Conservation (phyloP, 2,329 filamentous ascomycete species). For the Monosporascus ibericus region DNA sequence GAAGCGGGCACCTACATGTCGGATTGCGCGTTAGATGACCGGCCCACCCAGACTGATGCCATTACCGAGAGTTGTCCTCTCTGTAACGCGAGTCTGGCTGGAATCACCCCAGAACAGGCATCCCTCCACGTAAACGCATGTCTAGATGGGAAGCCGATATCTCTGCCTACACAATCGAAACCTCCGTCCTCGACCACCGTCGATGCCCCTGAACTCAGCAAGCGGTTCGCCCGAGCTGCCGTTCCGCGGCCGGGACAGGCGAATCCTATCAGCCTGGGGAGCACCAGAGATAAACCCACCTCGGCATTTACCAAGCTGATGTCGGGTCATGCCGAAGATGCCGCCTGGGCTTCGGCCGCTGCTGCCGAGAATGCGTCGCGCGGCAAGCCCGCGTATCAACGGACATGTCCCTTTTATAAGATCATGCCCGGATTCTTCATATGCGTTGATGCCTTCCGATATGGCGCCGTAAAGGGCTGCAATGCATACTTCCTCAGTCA, state of each 20-base stretch:
- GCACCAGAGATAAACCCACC: slow-evolving; percentile 29
- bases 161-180: slow-evolving; percentile 35
- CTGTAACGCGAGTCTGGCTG: slow-evolving; percentile 60
- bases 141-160: slow-evolving; percentile 72
- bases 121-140: slow-evolving; percentile 88
- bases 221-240: slow-evolving; percentile 60
- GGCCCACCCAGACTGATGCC: slow-evolving; percentile 18
- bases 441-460: slow-evolving; percentile 92
- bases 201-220: slow-evolving; percentile 37
- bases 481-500: slow-evolving; percentile 95
- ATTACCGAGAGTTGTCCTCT: slow-evolving; percentile 62
- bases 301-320: slow-evolving; percentile 92
- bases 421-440: slow-evolving; percentile 91
- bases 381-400: slow-evolving; percentile 79
- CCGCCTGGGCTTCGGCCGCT: slow-evolving; percentile 83
- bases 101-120: slow-evolving; percentile 58
- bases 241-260: slow-evolving; percentile 73
- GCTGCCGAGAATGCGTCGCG: slow-evolving; percentile 70
- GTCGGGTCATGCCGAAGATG: slow-evolving; percentile 84
- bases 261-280: slow-evolving; percentile 63
- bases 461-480: slow-evolving; percentile 87
- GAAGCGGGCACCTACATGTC: slow-evolving; percentile 39
- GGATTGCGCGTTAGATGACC: slow-evolving; percentile 25
- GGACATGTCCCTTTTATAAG: slow-evolving; percentile 97
- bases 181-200: slow-evolving; percentile 22